Conservation (phyloP, 805 yeast genomes). For the Candida montana region DNA sequence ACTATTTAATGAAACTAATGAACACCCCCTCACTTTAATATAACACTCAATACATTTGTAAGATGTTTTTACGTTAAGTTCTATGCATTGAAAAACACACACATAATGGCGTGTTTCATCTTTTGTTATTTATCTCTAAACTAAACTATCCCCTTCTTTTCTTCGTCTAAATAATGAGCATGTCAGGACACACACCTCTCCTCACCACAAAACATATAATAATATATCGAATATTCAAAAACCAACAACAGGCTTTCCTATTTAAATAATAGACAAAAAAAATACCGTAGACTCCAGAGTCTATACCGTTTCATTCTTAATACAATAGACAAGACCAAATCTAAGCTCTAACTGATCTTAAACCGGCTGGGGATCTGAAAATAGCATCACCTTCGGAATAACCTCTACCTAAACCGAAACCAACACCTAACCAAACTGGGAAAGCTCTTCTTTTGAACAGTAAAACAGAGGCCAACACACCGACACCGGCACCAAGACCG, state of each 20-base stretch:
- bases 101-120: not conserved
- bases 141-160: no score
- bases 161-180: no score
- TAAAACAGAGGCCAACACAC: constrained; percentile 86
- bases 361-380: constrained; percentile 78
- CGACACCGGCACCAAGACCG: constrained; percentile 94
- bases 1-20: constrained; percentile 7
- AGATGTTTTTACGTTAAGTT: not conserved
- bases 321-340: no score
- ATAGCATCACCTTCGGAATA: constrained; percentile 98
- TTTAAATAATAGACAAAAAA: no score
- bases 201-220: not conserved
- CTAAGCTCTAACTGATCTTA: constrained; percentile 68
- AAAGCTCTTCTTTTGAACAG: constrained; percentile 90
- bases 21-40: not conserved
- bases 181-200: not conserved
- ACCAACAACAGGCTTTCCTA: no score
- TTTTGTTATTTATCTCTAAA: no score
- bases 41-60: no score
- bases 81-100: constrained; percentile 7
- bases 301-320: no score
- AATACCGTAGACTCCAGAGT: no score
- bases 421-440: constrained; percentile 97
- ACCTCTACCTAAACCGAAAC: constrained; percentile 97
- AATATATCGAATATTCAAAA: not conserved